Evolutionary conservation across 2,329 filamentous ascomycete genomes (phyloP).

Genomic region (Phyllosticta capitalensis): DNA sequence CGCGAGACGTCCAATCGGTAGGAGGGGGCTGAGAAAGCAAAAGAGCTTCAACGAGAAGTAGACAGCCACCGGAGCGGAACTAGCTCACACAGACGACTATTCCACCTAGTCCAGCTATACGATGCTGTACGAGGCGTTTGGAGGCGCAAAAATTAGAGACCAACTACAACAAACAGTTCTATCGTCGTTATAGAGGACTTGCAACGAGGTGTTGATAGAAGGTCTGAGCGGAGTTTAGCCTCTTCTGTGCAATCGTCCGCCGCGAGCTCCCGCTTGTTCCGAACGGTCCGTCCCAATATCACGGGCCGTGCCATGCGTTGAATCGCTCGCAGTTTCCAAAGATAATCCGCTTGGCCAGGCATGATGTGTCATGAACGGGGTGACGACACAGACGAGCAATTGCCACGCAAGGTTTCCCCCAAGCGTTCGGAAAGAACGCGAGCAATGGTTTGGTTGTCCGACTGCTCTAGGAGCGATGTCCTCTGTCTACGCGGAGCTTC

Average conservation of each 20-base stretch:
- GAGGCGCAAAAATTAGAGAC: not conserved
- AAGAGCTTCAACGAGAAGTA: not conserved
- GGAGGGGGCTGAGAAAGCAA: not conserved
- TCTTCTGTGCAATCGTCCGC: not conserved
- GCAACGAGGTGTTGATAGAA: not conserved
- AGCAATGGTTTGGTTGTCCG: not conserved
- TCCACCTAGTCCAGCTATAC: not conserved
- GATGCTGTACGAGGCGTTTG: not conserved
- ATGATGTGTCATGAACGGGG: not conserved
- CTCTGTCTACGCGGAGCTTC: not conserved
- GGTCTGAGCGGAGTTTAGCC: not conserved
- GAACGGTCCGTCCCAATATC: not conserved
- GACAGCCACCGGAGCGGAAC: not conserved
- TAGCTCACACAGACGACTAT: not conserved
- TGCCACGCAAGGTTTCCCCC: not conserved
- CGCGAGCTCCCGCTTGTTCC: not conserved
- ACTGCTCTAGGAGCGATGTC: not conserved
- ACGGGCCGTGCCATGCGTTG: not conserved
- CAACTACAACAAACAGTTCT: not conserved
- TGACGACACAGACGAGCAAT: not conserved
- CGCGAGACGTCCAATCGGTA: not conserved
- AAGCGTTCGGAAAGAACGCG: not conserved
- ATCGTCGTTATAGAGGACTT: not conserved
- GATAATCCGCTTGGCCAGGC: not conserved
- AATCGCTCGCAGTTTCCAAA: not conserved